Evolutionary conservation across 768 basidiomycete genomes (phyloP), one percentile per base, ranked within the genome.

Genomic region (Pleurotus djamor): DNA sequence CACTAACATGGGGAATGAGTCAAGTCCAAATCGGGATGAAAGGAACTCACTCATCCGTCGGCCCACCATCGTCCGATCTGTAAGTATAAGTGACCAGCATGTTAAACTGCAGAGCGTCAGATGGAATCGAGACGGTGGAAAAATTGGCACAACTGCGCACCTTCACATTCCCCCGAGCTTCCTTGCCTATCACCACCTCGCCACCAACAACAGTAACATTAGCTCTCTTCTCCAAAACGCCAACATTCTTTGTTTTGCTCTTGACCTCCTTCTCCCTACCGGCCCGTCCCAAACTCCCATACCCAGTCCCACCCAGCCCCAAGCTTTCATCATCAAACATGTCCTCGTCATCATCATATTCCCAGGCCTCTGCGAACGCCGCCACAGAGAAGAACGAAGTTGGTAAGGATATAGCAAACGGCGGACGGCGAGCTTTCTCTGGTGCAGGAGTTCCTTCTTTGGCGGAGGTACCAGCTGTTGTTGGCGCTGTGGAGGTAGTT

Each of bases 361-460:
- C 95, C 96, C 96, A 98, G 35, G 93, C 94, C 69, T 98, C 97
- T 14, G 94, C 94, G 68, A 91, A 96, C 2, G 96, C 92, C 12
- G 90, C 87, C 49, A 98, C 85, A 4, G 90, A 78, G 69, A 99
- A 96, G 7, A 87, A 74, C 0, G 83, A 76, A 9, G 86, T 86
- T 0, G 94, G 96, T 2, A 98, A 76, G 8, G 88, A 87, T 4
- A 96, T 79, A 1, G 87, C 89, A 68, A 92, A 96, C 2, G 90
- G 88, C 44, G 88, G 86, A 4, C 88, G 81, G 10, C 83, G 81
- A 9, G 83, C 76, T 68, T 86, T 88, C 59, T 87, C 85, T 14
- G 68, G 70, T 5, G 71, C 72, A 36, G 66, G 73, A 1, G 16
- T 21, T n/a, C 54, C 41, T 21, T 56, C 54, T 56, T 32, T 56